Evolutionary conservation across 164 flowering plant species (phyloP).

Genomic region (Magnolia changhungtana): DNA sequence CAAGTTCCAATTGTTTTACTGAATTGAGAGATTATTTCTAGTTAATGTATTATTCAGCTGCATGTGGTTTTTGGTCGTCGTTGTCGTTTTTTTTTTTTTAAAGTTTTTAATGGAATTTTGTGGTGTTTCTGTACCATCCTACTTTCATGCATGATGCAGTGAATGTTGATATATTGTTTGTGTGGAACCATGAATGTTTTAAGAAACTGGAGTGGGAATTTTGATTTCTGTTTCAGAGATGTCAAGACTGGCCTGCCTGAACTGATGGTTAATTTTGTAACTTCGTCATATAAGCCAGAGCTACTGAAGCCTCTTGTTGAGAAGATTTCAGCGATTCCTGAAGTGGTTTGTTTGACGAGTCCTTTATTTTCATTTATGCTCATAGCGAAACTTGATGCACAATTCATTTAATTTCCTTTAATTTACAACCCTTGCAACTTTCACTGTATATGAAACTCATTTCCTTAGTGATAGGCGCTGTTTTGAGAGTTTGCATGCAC

Average conservation of each 20-base stretch:
- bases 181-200: neutral
- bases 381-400: neutral
- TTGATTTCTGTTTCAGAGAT: conserved; percentile 48
- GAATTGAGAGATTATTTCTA: neutral
- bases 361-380: neutral
- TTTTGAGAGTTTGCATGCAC: neutral
- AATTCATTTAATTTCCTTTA: neutral
- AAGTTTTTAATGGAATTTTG: neutral
- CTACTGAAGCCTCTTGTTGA: conserved; percentile 71
- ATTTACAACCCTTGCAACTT: neutral
- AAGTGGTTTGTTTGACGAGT: conserved; percentile 63
- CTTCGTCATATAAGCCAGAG: conserved; percentile 86
- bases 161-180: neutral
- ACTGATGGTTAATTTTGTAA: conserved; percentile 97
- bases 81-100: too few species aligned
- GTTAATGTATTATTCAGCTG: neutral
- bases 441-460: neutral
- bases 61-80: neutral
- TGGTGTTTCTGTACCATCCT: neutral
- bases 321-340: conserved; percentile 66
- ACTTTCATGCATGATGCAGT: neutral
- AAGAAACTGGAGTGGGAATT: neutral
- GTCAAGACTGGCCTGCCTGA: conserved; percentile 62
- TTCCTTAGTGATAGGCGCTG: neutral
- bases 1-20: neutral